Evolutionary conservation across 1,139 yeast species (phyloP).

Genomic region (Blastobotrys arbuscula): DNA sequence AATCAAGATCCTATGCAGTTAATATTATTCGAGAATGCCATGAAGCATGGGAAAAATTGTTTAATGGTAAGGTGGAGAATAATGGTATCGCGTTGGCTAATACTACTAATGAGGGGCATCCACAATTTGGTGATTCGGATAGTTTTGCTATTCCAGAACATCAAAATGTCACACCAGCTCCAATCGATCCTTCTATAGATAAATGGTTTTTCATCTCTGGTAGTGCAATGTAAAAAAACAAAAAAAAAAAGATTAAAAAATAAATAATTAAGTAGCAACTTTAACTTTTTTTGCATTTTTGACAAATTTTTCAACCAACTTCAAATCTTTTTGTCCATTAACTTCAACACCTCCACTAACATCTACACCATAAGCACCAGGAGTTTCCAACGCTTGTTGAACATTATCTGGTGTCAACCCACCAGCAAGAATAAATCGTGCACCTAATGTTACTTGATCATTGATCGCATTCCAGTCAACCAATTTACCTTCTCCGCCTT

Average conservation of each 20-base stretch:
- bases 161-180: constrained; percentile 68
- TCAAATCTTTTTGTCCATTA: constrained; percentile 61
- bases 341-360: constrained; percentile 95
- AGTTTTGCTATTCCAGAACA: constrained; percentile 46
- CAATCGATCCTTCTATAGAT: constrained; percentile 94
- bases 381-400: constrained; percentile 40
- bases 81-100: constrained; percentile 51
- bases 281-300: constrained; percentile 38
- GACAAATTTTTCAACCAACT: constrained; percentile 56
- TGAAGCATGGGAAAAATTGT: constrained; percentile 66
- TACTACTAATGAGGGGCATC: constrained; percentile 60
- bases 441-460: constrained; percentile 39
- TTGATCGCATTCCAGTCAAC: constrained; percentile 63
- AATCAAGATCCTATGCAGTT: constrained; percentile 67
- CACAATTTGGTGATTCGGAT: constrained; percentile 35
- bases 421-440: constrained; percentile 73
- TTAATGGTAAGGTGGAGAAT: constrained; percentile 46
- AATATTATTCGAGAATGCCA: constrained; percentile 66
- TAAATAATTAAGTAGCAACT: constrained; percentile 20
- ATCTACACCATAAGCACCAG: constrained; percentile 77
- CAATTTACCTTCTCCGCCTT: constrained; percentile 83
- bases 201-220: constrained; percentile 99
- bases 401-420: constrained; percentile 80
- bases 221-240: constrained; percentile 17
- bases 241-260: too few species aligned